A percentile compares a stretch with the other conserved stretches of the same genome.
phyloP scores from a whole-genome alignment of 2,329 filamentous ascomycete species.

The Hirsutella rhossiliensis region DNA sequence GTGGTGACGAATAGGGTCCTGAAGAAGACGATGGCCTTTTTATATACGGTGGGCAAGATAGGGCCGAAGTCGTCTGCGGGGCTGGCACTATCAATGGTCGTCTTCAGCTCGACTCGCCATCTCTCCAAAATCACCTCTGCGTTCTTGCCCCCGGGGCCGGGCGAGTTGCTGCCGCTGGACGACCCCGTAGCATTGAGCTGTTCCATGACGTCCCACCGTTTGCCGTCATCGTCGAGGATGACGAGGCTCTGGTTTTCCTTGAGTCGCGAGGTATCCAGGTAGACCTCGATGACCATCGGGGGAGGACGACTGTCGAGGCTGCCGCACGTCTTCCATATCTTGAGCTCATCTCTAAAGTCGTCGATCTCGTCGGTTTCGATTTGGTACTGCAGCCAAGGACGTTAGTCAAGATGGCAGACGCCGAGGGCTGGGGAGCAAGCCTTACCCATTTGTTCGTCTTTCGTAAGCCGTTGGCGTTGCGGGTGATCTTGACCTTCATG shows the following conservation, averaged over 20 bases:
- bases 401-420: slow-evolving; percentile 5
- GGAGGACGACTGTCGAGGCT: slow-evolving; percentile 66
- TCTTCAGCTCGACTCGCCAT: slow-evolving; percentile 75
- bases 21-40: slow-evolving; percentile 92
- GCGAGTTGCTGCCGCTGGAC: slow-evolving; percentile 33
- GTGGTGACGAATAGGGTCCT: slow-evolving; percentile 75
- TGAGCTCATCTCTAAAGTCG: slow-evolving; percentile 69
- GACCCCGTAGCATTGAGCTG: slow-evolving; percentile 56
- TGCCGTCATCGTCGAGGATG: slow-evolving; percentile 76
- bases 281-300: slow-evolving; percentile 82
- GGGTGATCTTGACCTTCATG: slow-evolving; percentile 50
- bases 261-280: slow-evolving; percentile 67
- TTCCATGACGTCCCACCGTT: slow-evolving; percentile 85
- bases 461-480: slow-evolving; percentile 26
- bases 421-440: slow-evolving; percentile 6
- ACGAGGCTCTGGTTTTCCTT: slow-evolving; percentile 80
- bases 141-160: slow-evolving; percentile 30
- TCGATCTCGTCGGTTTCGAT: slow-evolving; percentile 89
- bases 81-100: slow-evolving; percentile 24
- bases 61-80: slow-evolving; percentile 47
- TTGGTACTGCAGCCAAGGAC: slow-evolving; percentile 59
- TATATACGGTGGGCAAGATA: slow-evolving; percentile 79
- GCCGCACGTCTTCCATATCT: slow-evolving; percentile 70
- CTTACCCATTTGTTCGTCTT: slow-evolving; percentile 82
- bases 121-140: slow-evolving; percentile 79